phyloP scores from a whole-genome alignment of 768 basidiomycete species.

The Podaxis pistillaris region DNA sequence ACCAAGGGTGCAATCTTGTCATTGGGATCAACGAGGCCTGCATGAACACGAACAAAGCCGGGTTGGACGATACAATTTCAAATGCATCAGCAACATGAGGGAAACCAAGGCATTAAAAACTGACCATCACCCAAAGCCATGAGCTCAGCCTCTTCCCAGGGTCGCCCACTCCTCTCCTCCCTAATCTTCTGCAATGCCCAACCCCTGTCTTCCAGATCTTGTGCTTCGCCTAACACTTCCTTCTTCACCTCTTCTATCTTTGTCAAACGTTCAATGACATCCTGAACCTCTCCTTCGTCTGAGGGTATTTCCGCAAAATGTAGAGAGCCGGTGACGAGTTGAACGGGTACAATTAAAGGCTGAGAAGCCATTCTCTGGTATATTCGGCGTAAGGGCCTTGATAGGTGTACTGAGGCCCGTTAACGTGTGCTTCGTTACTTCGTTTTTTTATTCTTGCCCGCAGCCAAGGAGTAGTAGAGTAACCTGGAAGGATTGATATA shows the following conservation, averaged over 20 bases:
- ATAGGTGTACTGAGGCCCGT: not conserved
- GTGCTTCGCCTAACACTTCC: constrained; percentile 45
- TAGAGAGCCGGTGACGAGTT: constrained; percentile 56
- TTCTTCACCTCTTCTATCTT: constrained; percentile 45
- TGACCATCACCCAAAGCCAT: constrained; percentile 62
- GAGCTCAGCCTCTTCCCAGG: constrained; percentile 74
- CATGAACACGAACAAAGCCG: not conserved
- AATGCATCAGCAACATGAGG: constrained; percentile 1
- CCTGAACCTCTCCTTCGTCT: constrained; percentile 52
- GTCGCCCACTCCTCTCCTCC: constrained; percentile 52
- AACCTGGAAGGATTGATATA: not conserved
- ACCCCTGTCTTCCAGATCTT: constrained; percentile 48
- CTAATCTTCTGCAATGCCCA: constrained; percentile 74
- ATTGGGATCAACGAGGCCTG: constrained; percentile 50
- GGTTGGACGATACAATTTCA: not conserved
- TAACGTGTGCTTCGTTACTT: not conserved
- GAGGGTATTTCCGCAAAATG: constrained; percentile 57
- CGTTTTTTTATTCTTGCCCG: not conserved
- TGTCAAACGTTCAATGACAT: constrained; percentile 55
- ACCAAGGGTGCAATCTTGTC: constrained; percentile 53
- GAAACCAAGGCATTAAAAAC: constrained; percentile 11
- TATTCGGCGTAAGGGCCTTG: not conserved
- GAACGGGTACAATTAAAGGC: constrained; percentile 50
- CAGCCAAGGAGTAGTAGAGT: not conserved
- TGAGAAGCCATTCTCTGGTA: constrained; percentile 19